Evolutionary conservation across 331 rosid species (phyloP).

Genomic region (Spiraea crenata): DNA sequence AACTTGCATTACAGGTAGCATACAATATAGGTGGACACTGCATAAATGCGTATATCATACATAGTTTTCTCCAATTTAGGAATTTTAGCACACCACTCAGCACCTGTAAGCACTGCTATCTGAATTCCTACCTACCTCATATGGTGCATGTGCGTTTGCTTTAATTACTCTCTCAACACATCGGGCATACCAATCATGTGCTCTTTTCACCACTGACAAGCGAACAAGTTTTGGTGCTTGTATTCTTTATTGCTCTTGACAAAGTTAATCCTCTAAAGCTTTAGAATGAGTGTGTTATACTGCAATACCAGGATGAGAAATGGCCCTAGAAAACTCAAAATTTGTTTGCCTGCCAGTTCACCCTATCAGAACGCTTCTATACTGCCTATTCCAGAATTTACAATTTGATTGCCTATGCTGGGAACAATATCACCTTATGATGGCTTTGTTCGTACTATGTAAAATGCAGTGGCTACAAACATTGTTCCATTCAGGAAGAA

Average conservation of each 20-base stretch:
- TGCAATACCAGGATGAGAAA: not conserved
- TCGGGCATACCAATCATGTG: not conserved
- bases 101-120: constrained; percentile 27
- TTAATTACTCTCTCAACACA: not conserved
- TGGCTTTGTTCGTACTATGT: constrained; percentile 1
- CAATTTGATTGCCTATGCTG: not conserved
- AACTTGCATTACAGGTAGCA: constrained; percentile 32
- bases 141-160: not conserved
- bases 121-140: not conserved
- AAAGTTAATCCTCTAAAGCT: not conserved
- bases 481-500: constrained; percentile 28
- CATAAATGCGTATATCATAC: constrained; percentile 37
- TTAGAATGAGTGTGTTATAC: not conserved
- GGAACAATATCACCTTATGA: not conserved
- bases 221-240: not conserved
- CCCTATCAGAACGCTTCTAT: not conserved
- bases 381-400: not conserved
- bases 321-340: not conserved
- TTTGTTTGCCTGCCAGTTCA: not conserved
- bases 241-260: not conserved
- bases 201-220: not conserved
- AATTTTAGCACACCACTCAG: constrained; percentile 32
- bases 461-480: constrained; percentile 34
- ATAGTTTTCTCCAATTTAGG: constrained; percentile 42
- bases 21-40: constrained; percentile 39